These are phyloP conservation scores for Talaromyces funiculosus DNA, from an alignment of 2,329 filamentous ascomycete genomes.

Conservation along the genomic window DNA sequence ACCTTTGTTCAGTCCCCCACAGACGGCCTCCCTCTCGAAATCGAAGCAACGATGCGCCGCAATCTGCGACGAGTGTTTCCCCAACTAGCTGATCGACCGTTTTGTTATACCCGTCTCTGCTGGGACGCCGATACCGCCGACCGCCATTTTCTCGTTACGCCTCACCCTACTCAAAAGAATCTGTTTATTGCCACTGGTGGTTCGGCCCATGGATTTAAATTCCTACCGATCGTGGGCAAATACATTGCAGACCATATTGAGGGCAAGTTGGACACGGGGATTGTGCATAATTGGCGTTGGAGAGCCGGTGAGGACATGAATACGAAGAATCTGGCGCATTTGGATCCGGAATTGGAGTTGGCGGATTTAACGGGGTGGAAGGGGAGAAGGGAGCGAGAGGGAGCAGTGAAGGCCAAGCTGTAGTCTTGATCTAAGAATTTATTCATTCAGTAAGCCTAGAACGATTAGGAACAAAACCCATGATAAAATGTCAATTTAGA, in stretches of 20 bases:
- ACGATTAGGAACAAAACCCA: too few species aligned
- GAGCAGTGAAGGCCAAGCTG: not conserved
- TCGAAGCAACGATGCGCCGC: slow-evolving; percentile 11
- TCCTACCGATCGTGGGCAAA: slow-evolving; percentile 57
- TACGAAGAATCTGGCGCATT: slow-evolving; percentile 20
- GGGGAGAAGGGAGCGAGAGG: slow-evolving; percentile 16
- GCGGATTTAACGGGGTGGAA: slow-evolving; percentile 20
- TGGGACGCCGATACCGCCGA: slow-evolving; percentile 59
- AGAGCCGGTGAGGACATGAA: slow-evolving; percentile 13
- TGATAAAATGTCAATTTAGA: not conserved
- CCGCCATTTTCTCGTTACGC: slow-evolving; percentile 57
- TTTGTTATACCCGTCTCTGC: slow-evolving; percentile 42
- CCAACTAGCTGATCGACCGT: slow-evolving; percentile 6
- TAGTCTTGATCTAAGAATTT: too few species aligned
- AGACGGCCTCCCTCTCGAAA: slow-evolving; percentile 7
- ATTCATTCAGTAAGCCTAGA: too few species aligned
- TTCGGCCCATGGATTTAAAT: slow-evolving; percentile 62
- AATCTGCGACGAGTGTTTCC: slow-evolving; percentile 10
- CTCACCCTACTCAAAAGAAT: slow-evolving; percentile 47
- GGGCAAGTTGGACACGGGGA: slow-evolving; percentile 20
- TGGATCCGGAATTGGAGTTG: slow-evolving; percentile 22
- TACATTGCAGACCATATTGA: slow-evolving; percentile 41
- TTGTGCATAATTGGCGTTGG: slow-evolving; percentile 11
- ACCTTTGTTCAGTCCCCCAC: slow-evolving; percentile 5
- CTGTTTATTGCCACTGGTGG: slow-evolving; percentile 58